Base-by-base conservation (phyloP, 2,329 filamentous ascomycete species). In the Neonectria magnoliae region DNA sequence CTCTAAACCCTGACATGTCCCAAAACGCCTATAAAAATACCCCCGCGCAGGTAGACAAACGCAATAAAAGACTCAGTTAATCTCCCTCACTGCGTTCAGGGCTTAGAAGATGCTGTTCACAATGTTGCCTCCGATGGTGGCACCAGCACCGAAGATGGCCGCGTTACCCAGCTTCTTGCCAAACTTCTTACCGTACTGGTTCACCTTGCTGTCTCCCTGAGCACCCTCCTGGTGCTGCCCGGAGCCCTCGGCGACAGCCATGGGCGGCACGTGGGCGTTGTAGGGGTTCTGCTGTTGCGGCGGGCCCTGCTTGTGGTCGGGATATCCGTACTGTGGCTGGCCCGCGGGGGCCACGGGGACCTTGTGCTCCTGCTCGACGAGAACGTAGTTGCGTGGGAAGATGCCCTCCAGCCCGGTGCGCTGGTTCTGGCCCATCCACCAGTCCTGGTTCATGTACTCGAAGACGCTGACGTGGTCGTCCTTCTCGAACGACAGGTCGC, bases 371-470 rank as follows among this genome's bases (percentile, higher is more conserved):
- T 91, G 85, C 72, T 94, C 90, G 56, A 92, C 81, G 56, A 93
- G 83, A 68, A 97, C 94, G 77, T 98, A 98, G 78, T 88, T 93
- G 72, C 91, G 88, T n/a, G 95, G 95, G 86, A 98, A 98, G 78
- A 98, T 97, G 73, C 95, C 95, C 81, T 97, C 93, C 71, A 88
- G 82, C 60, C 91, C 91, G 9, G 94, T 97, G 57, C 93, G 89
- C 75, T 91, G 84, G 80, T 97, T 97, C 72, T 88, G 88, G 71
- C 95, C 95, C 85, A 93, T 91, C 93, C 94, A 98, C 95, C 95
- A 98, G 80, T 98, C 94, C 67, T 90, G 89, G 81, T 98, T 98
- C 91, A 97, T 96, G 83, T 97, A 94, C 81, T 97, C 93, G 70
- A 89, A 88, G 22, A 98, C 92, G 64, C 88, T 87, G 71, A 98